These are phyloP conservation scores for Xylariaceae sp. DNA, from an alignment of 2,329 filamentous ascomycete genomes.

Conservation along the genomic window DNA sequence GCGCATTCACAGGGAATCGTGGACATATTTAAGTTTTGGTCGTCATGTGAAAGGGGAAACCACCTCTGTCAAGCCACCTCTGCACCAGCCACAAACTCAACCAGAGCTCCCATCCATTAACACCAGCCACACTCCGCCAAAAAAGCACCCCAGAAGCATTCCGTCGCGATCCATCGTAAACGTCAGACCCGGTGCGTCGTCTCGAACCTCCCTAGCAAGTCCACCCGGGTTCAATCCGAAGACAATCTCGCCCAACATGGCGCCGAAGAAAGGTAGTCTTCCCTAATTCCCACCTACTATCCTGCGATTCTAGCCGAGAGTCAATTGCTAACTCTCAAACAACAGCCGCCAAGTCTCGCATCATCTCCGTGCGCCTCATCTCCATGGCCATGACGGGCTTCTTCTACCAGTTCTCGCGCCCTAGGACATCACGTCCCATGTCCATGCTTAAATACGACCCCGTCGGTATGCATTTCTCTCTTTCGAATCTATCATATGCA, in stretches of 20 bases:
- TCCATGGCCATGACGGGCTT: constrained; percentile 99
- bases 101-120: not conserved
- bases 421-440: constrained; percentile 73
- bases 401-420: constrained; percentile 86
- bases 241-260: constrained; percentile 31
- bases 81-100: not conserved
- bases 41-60: no score
- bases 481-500: not conserved
- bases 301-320: not conserved
- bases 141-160: constrained; percentile 16
- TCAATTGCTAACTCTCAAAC: constrained; percentile 7
- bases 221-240: constrained; percentile 5
- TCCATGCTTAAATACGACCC: constrained; percentile 99
- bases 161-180: not conserved
- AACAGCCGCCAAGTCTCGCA: constrained; percentile 76
- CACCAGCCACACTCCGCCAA: constrained; percentile 24
- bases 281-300: not conserved
- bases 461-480: constrained; percentile 62
- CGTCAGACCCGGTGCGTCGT: not conserved
- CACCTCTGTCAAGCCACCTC: not conserved
- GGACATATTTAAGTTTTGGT: no score
- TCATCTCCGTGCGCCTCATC: constrained; percentile 86
- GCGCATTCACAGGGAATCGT: no score
- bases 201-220: not conserved
- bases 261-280: constrained; percentile 37